Conservation (phyloP, 495 filamentous ascomycete genomes). For the Neurospora sp. region DNA sequence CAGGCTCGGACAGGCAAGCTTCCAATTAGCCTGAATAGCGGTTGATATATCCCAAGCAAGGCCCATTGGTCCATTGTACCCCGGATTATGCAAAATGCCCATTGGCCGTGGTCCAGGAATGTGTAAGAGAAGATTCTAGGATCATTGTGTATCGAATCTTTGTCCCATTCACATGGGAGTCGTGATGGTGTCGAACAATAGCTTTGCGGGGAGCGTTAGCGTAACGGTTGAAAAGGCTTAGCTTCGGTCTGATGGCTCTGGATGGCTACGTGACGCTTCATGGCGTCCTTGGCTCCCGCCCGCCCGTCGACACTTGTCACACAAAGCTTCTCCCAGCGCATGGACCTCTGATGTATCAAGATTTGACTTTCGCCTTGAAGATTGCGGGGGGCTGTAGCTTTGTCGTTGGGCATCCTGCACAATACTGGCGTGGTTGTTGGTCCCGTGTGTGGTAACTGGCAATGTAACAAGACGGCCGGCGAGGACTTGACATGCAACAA, state of each 20-base stretch:
- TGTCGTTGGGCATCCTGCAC: neutral
- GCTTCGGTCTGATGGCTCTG: neutral
- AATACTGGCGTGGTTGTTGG: neutral
- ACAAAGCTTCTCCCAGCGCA: neutral
- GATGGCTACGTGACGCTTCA: neutral
- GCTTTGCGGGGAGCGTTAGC: neutral
- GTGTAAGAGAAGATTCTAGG: neutral
- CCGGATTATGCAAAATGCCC: neutral
- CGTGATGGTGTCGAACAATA: neutral
- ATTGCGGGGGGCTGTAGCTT: neutral
- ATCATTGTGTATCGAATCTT: neutral
- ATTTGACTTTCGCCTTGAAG: neutral
- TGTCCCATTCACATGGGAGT: neutral
- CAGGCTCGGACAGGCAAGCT: neutral
- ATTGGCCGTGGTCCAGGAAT: neutral
- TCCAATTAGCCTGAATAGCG: neutral
- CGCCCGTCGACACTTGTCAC: neutral
- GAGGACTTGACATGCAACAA: neutral
- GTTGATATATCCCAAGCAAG: neutral
- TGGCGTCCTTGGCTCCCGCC: neutral
- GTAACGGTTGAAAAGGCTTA: neutral
- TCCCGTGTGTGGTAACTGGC: neutral
- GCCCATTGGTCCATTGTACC: neutral
- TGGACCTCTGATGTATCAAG: neutral
- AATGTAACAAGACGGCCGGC: neutral